phyloP scores from a whole-genome alignment of 768 basidiomycete species.

The Russula earlei region DNA sequence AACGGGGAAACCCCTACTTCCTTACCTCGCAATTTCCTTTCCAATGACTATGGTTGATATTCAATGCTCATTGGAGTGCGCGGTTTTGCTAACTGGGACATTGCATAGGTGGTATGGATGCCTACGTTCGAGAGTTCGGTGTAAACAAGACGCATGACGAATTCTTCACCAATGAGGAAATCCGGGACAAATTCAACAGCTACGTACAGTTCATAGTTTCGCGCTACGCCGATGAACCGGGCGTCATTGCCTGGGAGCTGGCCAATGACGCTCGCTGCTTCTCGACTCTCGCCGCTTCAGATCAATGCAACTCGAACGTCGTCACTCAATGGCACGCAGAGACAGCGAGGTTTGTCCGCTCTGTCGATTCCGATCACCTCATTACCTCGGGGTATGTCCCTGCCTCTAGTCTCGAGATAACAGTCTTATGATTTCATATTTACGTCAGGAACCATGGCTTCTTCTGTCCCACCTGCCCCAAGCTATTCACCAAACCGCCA shows the following conservation, averaged over 20 bases:
- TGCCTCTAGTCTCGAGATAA: background rate
- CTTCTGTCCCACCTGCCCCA: conserved; percentile 27
- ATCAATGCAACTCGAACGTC: conserved; percentile 24
- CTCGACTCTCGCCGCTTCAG: conserved; percentile 8
- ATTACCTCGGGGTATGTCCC: conserved; percentile 26
- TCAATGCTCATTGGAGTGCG: background rate
- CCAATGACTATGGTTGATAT: conserved; percentile 25
- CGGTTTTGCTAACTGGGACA: background rate
- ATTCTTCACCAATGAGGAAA: conserved; percentile 31
- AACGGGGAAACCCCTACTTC: background rate
- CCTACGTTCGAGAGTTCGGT: conserved; percentile 28
- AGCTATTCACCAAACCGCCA: conserved; percentile 21
- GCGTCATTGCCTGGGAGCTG: conserved; percentile 18
- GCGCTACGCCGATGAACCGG: conserved; percentile 9
- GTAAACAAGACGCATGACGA: conserved; percentile 28
- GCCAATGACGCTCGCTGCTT: conserved; percentile 20
- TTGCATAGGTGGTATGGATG: conserved; percentile 32
- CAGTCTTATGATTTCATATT: background rate
- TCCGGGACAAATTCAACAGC: conserved; percentile 18
- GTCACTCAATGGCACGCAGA: conserved; percentile 28
- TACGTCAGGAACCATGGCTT: conserved; percentile 25
- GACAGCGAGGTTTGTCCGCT: conserved; percentile 20
- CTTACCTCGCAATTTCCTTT: conserved; percentile 25
- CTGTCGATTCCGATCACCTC: conserved; percentile 30
- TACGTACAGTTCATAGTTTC: conserved; percentile 11